Evolutionary conservation across 768 basidiomycete genomes (phyloP), one percentile per base, ranked within the genome.

Genomic region (Pulveroboletus sp.): DNA sequence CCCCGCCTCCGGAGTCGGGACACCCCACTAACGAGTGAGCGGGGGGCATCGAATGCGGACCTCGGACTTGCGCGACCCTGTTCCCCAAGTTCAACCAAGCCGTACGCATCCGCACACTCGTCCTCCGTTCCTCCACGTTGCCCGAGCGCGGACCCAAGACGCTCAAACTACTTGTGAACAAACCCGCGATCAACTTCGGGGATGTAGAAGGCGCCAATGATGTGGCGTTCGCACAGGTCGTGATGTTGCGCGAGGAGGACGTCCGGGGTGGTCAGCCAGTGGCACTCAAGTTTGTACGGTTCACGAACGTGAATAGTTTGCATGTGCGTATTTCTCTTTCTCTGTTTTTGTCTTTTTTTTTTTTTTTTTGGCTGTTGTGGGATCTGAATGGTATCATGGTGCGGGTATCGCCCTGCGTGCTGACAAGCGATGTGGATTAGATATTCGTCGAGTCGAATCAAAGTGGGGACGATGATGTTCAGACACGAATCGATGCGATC

Each of bases 381-480:
- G 9, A 3, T 6, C 15, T 15, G 24, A 18, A 36, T 39, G 0
- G 37, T 21, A 21, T 39, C 21, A 8, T 24, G 39, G 15, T 11
- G 21, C 7, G 10, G 10, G 31, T 14, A 7, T 21, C 21, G 21
- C 40, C 5, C 8, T 28, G 17, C 3, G 31, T 35, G 41, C 33
- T 54, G 57, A 62, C n/a, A 0, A n/a, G 37, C 5, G 17, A 7
- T 31, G 24, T 14, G 0, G 30, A 4, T 2, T 51, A 88, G 85
- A 76, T 89, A 36, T 89, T 89, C 58, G 78, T 89, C 36, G 73
- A 69, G 32, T 79, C 80, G 6, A 87, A 87, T 55, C 82, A 86
- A 50, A 83, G 77, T 0, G 78, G 59, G 32, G 77, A 74, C 33
- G 84, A 88, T 6, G 73, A 77, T 12, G 39, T 47, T 8, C 51